These are phyloP conservation scores for Trichomonascaceae sp. DNA, from an alignment of 1,139 yeast species.

Conservation along the genomic window DNA sequence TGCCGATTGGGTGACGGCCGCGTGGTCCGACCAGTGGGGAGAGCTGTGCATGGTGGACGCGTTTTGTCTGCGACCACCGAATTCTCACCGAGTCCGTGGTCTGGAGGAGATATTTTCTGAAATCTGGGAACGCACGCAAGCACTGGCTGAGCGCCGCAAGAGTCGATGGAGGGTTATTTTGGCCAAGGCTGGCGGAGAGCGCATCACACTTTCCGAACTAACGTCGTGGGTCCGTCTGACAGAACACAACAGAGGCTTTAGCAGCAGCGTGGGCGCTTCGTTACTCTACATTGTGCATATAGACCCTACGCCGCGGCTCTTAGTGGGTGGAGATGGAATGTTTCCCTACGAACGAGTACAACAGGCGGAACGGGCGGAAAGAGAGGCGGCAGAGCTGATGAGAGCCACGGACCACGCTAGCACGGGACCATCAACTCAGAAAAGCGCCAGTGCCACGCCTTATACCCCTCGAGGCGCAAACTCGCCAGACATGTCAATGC, in stretches of 20 bases:
- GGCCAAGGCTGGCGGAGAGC: constrained; percentile 25
- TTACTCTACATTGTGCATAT: constrained; percentile 63
- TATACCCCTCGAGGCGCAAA: no score
- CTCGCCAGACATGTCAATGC: no score
- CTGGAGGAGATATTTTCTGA: constrained; percentile 46
- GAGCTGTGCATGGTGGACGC: constrained; percentile 48
- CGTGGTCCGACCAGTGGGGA: constrained; percentile 86
- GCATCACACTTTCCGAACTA: constrained; percentile 22
- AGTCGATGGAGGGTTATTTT: constrained; percentile 26
- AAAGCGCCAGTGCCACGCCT: no score
- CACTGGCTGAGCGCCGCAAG: constrained; percentile 20
- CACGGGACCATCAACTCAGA: no score
- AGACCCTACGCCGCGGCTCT: constrained; percentile 44
- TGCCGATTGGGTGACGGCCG: constrained; percentile 74
- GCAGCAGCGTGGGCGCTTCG: not conserved
- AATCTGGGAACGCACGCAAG: constrained; percentile 42
- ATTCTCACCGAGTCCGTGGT: constrained; percentile 16
- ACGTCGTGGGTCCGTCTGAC: constrained; percentile 19
- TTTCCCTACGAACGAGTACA: constrained; percentile 17
- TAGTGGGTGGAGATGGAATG: constrained; percentile 28
- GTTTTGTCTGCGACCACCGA: constrained; percentile 24
- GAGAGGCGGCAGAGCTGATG: no score
- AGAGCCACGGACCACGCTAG: no score
- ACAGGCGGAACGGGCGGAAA: constrained; percentile 4
- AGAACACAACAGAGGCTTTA: constrained; percentile 5